Evolutionary conservation across 331 rosid genomes (phyloP).

Genomic region (Quercus phellos): DNA sequence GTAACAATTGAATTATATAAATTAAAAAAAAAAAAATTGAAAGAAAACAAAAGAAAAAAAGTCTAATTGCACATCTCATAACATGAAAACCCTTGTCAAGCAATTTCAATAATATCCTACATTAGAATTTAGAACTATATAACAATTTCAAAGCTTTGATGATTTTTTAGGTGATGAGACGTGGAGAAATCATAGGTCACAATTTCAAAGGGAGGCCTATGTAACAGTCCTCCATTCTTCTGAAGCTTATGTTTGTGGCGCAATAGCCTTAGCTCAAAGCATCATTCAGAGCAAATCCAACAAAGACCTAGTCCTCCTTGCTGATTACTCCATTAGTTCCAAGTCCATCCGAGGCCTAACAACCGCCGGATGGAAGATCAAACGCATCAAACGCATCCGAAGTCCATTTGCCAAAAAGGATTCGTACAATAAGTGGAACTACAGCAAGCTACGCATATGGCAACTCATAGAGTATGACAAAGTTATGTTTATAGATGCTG

Average conservation of each 20-base stretch:
- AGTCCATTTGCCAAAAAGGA: constrained; percentile 48
- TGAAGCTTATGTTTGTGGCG: constrained; percentile 85
- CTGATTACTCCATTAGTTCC: constrained; percentile 46
- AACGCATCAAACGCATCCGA: constrained; percentile 44
- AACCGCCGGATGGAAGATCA: constrained; percentile 68
- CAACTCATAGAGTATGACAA: constrained; percentile 53
- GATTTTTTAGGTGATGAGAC: constrained; percentile 34
- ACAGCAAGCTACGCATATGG: constrained; percentile 81
- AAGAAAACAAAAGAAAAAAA: no score
- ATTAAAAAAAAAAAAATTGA: no score
- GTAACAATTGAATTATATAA: no score
- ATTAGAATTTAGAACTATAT: not conserved
- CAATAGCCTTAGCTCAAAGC: constrained; percentile 82
- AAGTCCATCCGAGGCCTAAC: constrained; percentile 38
- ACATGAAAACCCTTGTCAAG: no score
- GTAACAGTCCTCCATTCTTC: constrained; percentile 80
- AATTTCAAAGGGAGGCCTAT: constrained; percentile 42
- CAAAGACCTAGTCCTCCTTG: constrained; percentile 65
- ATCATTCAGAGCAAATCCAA: constrained; percentile 35
- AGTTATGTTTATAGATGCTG: constrained; percentile 72
- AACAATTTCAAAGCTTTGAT: not conserved
- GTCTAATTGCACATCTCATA: no score
- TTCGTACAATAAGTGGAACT: constrained; percentile 79
- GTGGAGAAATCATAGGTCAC: constrained; percentile 30
- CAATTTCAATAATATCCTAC: no score